These are phyloP conservation scores for Lathyrus oleraceus DNA, from an alignment of 306 rosid genomes.

Conservation along the genomic window DNA sequence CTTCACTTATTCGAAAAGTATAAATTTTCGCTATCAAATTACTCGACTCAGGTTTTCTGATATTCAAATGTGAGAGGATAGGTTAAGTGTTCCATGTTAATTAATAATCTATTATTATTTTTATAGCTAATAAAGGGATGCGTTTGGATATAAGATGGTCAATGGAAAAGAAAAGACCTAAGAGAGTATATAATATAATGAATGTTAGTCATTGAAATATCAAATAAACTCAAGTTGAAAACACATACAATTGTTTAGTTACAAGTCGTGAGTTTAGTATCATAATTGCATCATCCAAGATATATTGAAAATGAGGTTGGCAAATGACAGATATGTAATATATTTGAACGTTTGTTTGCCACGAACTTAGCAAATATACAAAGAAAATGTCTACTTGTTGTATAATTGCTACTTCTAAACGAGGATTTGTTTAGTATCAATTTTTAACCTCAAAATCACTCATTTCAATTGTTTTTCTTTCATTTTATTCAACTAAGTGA, in stretches of 20 bases:
- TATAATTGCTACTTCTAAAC: background rate
- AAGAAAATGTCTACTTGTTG: background rate
- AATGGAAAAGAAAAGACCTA: slow-evolving; percentile 32
- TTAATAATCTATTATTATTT: too few relatives aligned
- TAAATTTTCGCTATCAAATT: too few relatives aligned
- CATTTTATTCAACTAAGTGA: too few relatives aligned
- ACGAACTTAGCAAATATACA: background rate
- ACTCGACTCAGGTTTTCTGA: too few relatives aligned
- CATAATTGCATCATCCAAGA: slow-evolving; percentile 21
- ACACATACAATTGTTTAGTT: slow-evolving; percentile 22
- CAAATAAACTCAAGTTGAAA: slow-evolving; percentile 6
- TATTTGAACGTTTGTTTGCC: slow-evolving; percentile 6
- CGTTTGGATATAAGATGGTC: background rate
- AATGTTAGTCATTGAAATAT: slow-evolving; percentile 19
- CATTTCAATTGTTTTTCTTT: too few relatives aligned
- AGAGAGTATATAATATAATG: slow-evolving; percentile 25
- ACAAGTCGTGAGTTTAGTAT: slow-evolving; percentile 30
- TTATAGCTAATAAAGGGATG: too few relatives aligned
- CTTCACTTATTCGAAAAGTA: too few relatives aligned
- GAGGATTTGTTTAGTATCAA: too few relatives aligned
- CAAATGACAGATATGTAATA: slow-evolving; percentile 19
- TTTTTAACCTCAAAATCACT: too few relatives aligned
- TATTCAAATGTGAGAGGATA: too few relatives aligned
- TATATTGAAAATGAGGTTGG: slow-evolving; percentile 33
- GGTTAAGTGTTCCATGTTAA: too few relatives aligned